A percentile compares a stretch with the other conserved stretches of the same genome.
phyloP scores from a whole-genome alignment of 352 stramenopile genomes.

The Pythium brachiatum region DNA sequence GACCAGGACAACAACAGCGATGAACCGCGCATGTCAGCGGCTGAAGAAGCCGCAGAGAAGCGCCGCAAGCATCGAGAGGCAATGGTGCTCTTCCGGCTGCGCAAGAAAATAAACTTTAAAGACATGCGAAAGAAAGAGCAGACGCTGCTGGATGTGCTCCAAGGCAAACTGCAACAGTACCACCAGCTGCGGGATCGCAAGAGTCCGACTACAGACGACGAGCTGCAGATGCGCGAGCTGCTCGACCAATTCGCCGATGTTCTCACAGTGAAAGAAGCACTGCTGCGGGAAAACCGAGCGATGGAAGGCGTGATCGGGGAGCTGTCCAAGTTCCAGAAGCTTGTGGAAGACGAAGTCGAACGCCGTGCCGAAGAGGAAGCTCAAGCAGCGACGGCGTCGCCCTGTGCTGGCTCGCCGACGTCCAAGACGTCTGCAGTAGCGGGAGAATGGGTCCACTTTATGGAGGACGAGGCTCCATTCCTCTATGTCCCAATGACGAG shows the following conservation, averaged over 20 bases:
- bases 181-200: conserved; percentile 8
- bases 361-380: conserved; percentile 12
- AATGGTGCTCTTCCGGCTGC: conserved; percentile 26
- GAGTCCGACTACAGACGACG: background rate
- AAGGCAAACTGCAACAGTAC: conserved; percentile 16
- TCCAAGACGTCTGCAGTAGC: background rate
- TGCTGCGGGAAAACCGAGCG: conserved; percentile 26
- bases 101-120: conserved; percentile 24
- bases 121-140: conserved; percentile 27
- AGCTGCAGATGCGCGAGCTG: conserved; percentile 7
- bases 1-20: background rate
- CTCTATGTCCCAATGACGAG: conserved; percentile 7
- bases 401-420: background rate
- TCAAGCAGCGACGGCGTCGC: background rate
- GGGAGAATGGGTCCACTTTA: conserved; percentile 22
- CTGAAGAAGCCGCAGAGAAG: conserved; percentile 23
- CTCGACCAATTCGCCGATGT: conserved; percentile 24
- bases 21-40: background rate
- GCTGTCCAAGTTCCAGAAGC: conserved; percentile 25
- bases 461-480: conserved; percentile 20
- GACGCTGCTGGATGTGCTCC: conserved; percentile 22
- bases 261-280: conserved; percentile 22
- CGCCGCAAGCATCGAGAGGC: conserved; percentile 26
- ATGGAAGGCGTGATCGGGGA: conserved; percentile 25
- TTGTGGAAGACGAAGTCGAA: conserved; percentile 24